phyloP scores from a whole-genome alignment of 2,329 filamentous ascomycete genomes.

The Paecilomyces sp. region DNA sequence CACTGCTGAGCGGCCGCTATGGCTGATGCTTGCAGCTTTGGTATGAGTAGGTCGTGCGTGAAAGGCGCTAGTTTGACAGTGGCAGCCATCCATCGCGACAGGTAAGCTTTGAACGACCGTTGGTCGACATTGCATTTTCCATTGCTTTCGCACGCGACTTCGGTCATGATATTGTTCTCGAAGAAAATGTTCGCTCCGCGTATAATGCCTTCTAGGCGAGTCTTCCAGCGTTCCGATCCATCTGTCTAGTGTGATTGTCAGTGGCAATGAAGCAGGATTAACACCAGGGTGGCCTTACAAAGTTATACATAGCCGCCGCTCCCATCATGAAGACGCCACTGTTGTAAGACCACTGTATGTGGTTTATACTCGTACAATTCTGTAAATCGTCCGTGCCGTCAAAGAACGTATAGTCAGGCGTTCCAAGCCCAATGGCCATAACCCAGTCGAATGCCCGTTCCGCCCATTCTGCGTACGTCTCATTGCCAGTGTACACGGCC shows the following conservation, averaged over 20 bases:
- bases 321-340: slow-evolving; percentile 49
- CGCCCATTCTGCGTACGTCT: slow-evolving; percentile 70
- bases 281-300: slow-evolving; percentile 21
- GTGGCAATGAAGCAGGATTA: neutral
- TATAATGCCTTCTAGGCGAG: slow-evolving; percentile 46
- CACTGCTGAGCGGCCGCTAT: slow-evolving; percentile 49
- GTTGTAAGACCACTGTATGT: slow-evolving; percentile 53
- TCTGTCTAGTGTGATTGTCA: slow-evolving; percentile 24
- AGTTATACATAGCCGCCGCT: slow-evolving; percentile 51
- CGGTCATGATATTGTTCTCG: slow-evolving; percentile 47
- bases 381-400: slow-evolving; percentile 47
- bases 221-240: slow-evolving; percentile 45
- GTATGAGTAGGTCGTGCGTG: slow-evolving; percentile 44
- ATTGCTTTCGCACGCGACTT: slow-evolving; percentile 51
- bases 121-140: slow-evolving; percentile 56
- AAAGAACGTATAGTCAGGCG: slow-evolving; percentile 44
- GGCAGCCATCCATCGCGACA: slow-evolving; percentile 53
- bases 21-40: slow-evolving; percentile 48
- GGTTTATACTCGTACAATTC: slow-evolving; percentile 46
- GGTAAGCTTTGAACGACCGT: slow-evolving; percentile 59
- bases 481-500: slow-evolving; percentile 66
- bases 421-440: slow-evolving; percentile 43
- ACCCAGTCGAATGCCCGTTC: slow-evolving; percentile 57
- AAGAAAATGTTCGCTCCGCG: slow-evolving; percentile 47
- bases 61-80: slow-evolving; percentile 53